These are phyloP conservation scores for Monilinia vaccinii-corymbosi DNA, from an alignment of 2,329 filamentous ascomycete genomes.

Conservation along the genomic window DNA sequence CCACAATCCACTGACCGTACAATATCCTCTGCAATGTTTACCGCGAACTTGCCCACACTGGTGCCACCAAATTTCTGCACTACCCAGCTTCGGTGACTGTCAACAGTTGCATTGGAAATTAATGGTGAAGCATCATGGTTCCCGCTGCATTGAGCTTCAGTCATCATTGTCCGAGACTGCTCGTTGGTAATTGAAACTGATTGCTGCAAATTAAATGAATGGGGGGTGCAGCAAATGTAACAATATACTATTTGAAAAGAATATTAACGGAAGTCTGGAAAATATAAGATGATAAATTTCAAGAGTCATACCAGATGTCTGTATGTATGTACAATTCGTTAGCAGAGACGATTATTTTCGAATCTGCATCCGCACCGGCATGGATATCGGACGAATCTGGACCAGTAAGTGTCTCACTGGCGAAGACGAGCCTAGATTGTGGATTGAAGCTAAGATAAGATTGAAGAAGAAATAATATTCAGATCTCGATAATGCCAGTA, in stretches of 20 bases:
- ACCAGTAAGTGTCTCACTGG: neutral
- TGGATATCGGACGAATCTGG: constrained; percentile 9
- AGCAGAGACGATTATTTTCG: constrained; percentile 3
- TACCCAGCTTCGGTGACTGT: constrained; percentile 50
- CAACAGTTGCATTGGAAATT: constrained; percentile 25
- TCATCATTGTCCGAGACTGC: constrained; percentile 18
- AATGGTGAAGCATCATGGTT: constrained; percentile 12
- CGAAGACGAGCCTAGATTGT: neutral
- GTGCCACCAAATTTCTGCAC: constrained; percentile 96
- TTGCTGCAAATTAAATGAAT: constrained; percentile 10
- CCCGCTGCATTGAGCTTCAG: constrained; percentile 14
- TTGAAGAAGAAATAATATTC: neutral
- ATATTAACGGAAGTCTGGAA: neutral
- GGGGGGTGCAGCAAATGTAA: neutral
- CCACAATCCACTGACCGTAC: constrained; percentile 40
- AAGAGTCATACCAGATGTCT: constrained; percentile 10
- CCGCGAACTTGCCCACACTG: constrained; percentile 87
- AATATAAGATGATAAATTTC: neutral
- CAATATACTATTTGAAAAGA: neutral
- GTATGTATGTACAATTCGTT: neutral
- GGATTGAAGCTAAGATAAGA: constrained; percentile 1
- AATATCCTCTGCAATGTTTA: constrained; percentile 64
- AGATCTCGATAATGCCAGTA: no score
- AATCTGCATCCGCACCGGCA: constrained; percentile 3
- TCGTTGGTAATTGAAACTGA: neutral